Evolutionary conservation across 2,329 filamentous ascomycete genomes (phyloP).

Genomic region (Cytospora leucostoma): DNA sequence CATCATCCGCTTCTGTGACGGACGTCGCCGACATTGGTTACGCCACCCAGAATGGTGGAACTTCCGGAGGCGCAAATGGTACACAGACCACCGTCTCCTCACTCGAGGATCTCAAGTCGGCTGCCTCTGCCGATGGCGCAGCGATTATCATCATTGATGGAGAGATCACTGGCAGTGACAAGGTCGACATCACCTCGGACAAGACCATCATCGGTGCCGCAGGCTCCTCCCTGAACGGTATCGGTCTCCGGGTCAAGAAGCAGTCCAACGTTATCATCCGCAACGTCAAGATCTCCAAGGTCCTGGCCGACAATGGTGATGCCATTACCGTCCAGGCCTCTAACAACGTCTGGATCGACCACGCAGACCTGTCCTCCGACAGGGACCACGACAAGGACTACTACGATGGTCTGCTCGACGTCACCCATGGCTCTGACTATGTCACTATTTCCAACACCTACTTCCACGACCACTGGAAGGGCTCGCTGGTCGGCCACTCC

Average conservation of each 20-base stretch:
- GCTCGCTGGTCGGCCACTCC: conserved; percentile 60
- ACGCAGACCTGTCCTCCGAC: conserved; percentile 65
- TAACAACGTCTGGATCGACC: conserved; percentile 67
- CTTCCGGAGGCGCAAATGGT: conserved; percentile 57
- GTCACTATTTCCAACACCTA: conserved; percentile 52
- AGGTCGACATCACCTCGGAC: conserved; percentile 50
- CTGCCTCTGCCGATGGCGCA: conserved; percentile 48
- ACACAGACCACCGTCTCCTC: conserved; percentile 56
- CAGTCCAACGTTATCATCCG: conserved; percentile 62
- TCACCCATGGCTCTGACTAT: conserved; percentile 64
- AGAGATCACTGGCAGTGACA: conserved; percentile 43
- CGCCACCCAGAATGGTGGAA: conserved; percentile 51
- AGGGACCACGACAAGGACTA: conserved; percentile 64
- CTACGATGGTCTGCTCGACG: conserved; percentile 68
- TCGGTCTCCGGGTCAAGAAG: conserved; percentile 55
- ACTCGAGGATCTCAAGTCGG: conserved; percentile 51
- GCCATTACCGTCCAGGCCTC: conserved; percentile 59
- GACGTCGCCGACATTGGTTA: conserved; percentile 42
- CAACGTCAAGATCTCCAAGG: conserved; percentile 61
- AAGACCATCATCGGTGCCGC: conserved; percentile 52
- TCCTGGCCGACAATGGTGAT: conserved; percentile 58
- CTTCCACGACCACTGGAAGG: conserved; percentile 59
- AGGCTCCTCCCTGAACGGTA: conserved; percentile 43
- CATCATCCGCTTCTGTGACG: conserved; percentile 12
- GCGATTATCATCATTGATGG: conserved; percentile 50